These are phyloP conservation scores for Pterocarpus macrocarpus DNA, from an alignment of 306 rosid genomes.

Conservation along the genomic window DNA sequence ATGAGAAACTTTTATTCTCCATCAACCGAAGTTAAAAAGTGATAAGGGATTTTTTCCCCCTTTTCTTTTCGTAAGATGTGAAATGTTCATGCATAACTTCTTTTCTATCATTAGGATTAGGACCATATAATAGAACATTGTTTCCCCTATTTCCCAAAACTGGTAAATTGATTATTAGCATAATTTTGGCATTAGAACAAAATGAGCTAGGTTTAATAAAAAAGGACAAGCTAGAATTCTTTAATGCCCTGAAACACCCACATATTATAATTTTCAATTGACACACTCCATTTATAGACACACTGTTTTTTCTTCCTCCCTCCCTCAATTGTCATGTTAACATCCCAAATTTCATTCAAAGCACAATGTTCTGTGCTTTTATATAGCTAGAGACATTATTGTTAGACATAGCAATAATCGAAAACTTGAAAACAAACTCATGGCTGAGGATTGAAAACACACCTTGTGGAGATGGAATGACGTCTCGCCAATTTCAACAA, in stretches of 20 bases:
- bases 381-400: constrained; percentile 1
- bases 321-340: neutral
- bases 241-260: neutral
- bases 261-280: neutral
- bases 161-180: neutral
- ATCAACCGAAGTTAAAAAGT: too few relatives aligned
- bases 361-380: neutral
- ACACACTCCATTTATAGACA: neutral
- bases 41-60: too few relatives aligned
- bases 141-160: too few relatives aligned
- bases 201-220: neutral
- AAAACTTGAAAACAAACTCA: neutral
- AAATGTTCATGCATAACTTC: too few relatives aligned
- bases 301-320: neutral
- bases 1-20: neutral
- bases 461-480: constrained; percentile 96
- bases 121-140: too few relatives aligned
- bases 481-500: constrained; percentile 79
- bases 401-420: neutral
- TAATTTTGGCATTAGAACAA: neutral
- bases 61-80: too few relatives aligned
- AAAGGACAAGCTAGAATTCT: neutral
- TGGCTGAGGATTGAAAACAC: constrained; percentile 33
- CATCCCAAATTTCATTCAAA: neutral
- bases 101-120: too few relatives aligned